Evolutionary conservation across 176 grass and related monocot species (phyloP), one percentile per base, ranked within the genome.

Genomic region (Oryza australiensis): DNA sequence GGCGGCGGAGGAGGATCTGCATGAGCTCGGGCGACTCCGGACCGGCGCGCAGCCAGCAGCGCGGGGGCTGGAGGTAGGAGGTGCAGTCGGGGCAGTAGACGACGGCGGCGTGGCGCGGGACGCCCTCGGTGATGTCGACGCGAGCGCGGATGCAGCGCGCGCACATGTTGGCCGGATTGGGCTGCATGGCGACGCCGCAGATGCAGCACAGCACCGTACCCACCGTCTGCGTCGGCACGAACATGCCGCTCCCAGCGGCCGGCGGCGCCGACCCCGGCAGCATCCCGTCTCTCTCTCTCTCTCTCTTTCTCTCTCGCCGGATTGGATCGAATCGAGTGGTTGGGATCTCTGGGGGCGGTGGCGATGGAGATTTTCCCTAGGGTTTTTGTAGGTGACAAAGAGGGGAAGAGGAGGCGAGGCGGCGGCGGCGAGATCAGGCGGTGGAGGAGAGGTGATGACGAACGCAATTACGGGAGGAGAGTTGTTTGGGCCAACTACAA

Each of bases 151-250:
- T 86, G 88, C 92, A 97, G 46, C 81, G 82, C 27, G 93, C 86
- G 88, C 94, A 97, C 94, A 94, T 97, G 90, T 97, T 97, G 10
- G 94, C 92, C 38, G 92, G 86, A 60, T 97, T 97, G 14, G 94
- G 92, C 72, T 91, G 78, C 87, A 94, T 97, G 27, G 86, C 16
- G 27, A 97, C 92, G 74, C 94, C 94, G 77, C 94, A 97, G 64
- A 92, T 92, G 88, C 94, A 97, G 84, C 92, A 97, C 3, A 94
- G 92, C 73, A 97, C 94, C 74, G 94, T 97, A 33, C 88, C 92
- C 41, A 75, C 86, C n/a, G 94, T 97, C 83, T 92, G 92, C 69
- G 86, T 45, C 64, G 94, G 90, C 65, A 94, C 84, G 78, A 97
- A 97, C 94, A 97, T 94, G 12, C 94, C 94, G 60, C 85, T 83